phyloP scores from a whole-genome alignment of 1,139 yeast genomes.

The Yamadazyma friedrichii region DNA sequence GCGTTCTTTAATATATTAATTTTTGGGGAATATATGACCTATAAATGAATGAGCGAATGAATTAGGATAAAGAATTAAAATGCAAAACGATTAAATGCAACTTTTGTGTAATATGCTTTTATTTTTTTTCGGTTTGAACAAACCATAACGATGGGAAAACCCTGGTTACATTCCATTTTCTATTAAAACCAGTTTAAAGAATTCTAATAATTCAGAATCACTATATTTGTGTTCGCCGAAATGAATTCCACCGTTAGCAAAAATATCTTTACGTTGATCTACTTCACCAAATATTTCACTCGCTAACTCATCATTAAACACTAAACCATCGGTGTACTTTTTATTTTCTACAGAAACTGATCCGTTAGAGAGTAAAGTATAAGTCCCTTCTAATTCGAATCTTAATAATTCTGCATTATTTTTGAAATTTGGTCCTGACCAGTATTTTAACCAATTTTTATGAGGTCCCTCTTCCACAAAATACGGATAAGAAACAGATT shows the following conservation, averaged over 20 bases:
- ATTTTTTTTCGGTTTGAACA: neutral
- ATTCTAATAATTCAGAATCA: slow-evolving; percentile 6
- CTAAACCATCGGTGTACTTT: neutral
- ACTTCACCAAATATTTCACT: slow-evolving; percentile 4
- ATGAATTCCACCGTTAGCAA: slow-evolving; percentile 1
- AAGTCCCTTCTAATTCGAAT: slow-evolving; percentile 5
- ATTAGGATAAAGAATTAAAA: neutral
- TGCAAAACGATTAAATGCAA: neutral
- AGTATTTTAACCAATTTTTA: slow-evolving; percentile 6
- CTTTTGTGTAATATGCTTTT: neutral
- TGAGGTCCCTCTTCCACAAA: slow-evolving; percentile 5
- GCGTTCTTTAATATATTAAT: neutral
- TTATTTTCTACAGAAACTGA: slow-evolving; percentile 1
- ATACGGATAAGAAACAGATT: slow-evolving; percentile 5
- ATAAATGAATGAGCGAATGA: no score
- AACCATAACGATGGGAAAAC: no score
- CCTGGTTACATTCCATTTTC: neutral
- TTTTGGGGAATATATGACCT: neutral
- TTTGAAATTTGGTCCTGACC: slow-evolving; percentile 8
- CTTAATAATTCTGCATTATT: slow-evolving; percentile 5
- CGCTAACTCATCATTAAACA: slow-evolving; percentile 7
- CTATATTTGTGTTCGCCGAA: slow-evolving; percentile 5
- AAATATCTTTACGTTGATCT: neutral
- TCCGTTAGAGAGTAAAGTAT: slow-evolving; percentile 3
- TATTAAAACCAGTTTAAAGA: slow-evolving; percentile 5